These are phyloP conservation scores for Suillus sp. DNA, from an alignment of 768 basidiomycete genomes.

Conservation along the genomic window DNA sequence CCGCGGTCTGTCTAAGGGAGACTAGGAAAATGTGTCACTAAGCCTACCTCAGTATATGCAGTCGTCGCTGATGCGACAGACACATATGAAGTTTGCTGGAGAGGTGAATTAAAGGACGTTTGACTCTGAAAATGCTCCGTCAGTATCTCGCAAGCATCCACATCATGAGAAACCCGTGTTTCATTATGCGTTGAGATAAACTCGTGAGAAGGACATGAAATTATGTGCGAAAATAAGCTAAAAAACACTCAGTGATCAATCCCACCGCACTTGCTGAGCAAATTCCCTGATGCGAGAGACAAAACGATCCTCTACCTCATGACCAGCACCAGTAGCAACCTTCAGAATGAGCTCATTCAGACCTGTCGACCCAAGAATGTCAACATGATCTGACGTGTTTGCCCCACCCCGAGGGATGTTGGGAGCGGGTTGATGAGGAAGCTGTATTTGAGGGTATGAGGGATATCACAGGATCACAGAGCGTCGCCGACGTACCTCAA, in stretches of 20 bases:
- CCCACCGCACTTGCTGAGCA: constrained; percentile 75
- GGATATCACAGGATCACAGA: constrained; percentile 1
- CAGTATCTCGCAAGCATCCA: not conserved
- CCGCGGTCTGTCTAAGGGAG: not conserved
- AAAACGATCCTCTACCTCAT: constrained; percentile 68
- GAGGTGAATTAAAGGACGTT: not conserved
- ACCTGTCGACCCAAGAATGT: constrained; percentile 74
- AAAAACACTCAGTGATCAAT: constrained; percentile 37
- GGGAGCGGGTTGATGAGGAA: constrained; percentile 75
- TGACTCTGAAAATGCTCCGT: not conserved
- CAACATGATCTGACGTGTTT: constrained; percentile 90
- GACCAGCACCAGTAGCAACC: constrained; percentile 81
- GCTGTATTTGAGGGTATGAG: constrained; percentile 43
- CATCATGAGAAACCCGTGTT: not conserved
- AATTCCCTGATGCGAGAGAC: constrained; percentile 83
- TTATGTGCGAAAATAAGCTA: not conserved
- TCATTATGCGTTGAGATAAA: not conserved
- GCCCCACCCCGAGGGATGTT: constrained; percentile 87
- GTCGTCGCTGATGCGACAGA: not conserved
- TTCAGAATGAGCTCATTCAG: constrained; percentile 91
- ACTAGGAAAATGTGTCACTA: not conserved
- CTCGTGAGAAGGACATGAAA: not conserved
- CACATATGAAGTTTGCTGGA: not conserved
- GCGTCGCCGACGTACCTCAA: constrained; percentile 60
- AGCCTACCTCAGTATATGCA: not conserved